Evolutionary conservation across 2,329 filamentous ascomycete genomes (phyloP).

Genomic region (Colletotrichum endophyticum): DNA sequence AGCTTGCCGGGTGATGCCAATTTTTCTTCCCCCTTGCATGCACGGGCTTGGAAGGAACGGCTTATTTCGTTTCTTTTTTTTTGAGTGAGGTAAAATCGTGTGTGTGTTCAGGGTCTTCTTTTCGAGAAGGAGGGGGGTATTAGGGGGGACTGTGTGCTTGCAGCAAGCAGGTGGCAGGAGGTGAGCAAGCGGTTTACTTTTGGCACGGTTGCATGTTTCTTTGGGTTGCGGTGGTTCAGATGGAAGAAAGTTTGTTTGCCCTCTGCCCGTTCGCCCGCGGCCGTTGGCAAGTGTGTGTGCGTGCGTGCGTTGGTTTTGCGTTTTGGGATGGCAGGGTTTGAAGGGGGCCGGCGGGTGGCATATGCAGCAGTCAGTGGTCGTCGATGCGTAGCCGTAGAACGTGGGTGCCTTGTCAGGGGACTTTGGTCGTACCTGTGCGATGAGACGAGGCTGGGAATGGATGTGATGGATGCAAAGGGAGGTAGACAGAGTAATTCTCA

Average conservation of each 20-base stretch:
- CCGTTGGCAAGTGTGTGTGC: neutral
- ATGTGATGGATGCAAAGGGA: neutral
- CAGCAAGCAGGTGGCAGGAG: neutral
- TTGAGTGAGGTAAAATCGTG: neutral
- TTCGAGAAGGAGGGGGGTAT: neutral
- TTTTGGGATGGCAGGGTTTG: neutral
- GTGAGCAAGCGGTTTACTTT: neutral
- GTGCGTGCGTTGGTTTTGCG: neutral
- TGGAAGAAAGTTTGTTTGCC: neutral
- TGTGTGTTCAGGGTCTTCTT: neutral
- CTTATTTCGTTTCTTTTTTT: neutral
- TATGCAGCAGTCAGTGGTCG: neutral
- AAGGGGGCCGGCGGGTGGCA: neutral
- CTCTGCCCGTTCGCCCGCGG: neutral
- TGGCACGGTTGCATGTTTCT: neutral
- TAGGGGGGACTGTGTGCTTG: neutral
- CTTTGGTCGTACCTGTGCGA: neutral
- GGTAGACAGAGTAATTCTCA: neutral
- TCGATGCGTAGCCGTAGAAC: neutral
- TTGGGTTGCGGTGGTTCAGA: neutral
- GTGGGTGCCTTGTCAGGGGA: neutral
- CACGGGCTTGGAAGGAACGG: neutral
- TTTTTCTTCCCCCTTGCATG: neutral
- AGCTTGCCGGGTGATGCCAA: neutral
- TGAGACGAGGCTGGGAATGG: neutral